Evolutionary conservation across 1,139 yeast species (phyloP).

Genomic region (Casaregolazyma lundiana): DNA sequence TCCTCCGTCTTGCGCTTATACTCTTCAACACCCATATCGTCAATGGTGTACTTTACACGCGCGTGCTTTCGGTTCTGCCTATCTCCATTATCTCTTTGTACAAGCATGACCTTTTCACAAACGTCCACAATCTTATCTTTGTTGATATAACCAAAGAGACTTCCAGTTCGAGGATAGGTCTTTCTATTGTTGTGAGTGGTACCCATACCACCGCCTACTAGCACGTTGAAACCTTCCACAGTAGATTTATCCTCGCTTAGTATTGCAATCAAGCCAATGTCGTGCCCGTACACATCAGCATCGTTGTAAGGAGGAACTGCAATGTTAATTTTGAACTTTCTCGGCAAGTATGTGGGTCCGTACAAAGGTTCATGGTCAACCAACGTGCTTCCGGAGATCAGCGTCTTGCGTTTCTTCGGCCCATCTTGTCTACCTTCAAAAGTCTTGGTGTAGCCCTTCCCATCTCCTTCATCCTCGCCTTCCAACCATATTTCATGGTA

Average conservation of each 20-base stretch:
- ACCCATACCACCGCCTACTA: conserved; percentile 99
- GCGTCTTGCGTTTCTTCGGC: conserved; percentile 81
- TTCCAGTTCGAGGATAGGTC: conserved; percentile 94
- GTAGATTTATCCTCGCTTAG: conserved; percentile 58
- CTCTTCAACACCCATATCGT: conserved; percentile 80
- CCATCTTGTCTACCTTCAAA: conserved; percentile 74
- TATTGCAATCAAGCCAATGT: conserved; percentile 87
- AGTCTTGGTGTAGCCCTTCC: conserved; percentile 59
- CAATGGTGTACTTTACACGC: conserved; percentile 93
- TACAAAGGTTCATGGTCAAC: conserved; percentile 76
- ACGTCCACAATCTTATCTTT: conserved; percentile 67
- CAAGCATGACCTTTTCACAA: conserved; percentile 88
- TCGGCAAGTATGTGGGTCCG: conserved; percentile 83
- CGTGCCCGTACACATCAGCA: conserved; percentile 95
- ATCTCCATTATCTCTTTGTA: conserved; percentile 94
- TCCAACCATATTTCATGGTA: conserved; percentile 96
- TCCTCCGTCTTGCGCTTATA: conserved; percentile 81
- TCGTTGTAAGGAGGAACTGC: conserved; percentile 97
- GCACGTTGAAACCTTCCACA: conserved; percentile 70
- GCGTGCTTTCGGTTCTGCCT: conserved; percentile 97
- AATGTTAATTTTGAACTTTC: conserved; percentile 92
- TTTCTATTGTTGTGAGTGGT: conserved; percentile 94
- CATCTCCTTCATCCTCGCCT: conserved; percentile 75
- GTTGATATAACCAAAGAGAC: conserved; percentile 71
- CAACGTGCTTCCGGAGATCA: conserved; percentile 60